phyloP scores from a whole-genome alignment of 1,139 yeast genomes.

The Scheffersomyces titani region DNA sequence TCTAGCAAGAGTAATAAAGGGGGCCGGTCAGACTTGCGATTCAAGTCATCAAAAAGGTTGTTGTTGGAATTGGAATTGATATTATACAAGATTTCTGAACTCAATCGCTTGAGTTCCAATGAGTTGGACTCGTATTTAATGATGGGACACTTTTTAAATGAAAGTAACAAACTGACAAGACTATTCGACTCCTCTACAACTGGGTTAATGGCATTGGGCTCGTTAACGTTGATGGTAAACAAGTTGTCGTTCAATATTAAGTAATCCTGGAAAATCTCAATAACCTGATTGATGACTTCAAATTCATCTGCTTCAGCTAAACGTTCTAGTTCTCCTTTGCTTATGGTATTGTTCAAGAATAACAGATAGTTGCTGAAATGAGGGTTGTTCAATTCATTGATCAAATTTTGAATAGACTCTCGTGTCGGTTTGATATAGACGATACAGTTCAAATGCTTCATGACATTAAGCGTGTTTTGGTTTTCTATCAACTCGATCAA shows the following conservation, averaged over 20 bases:
- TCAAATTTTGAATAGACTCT: slow-evolving; percentile 59
- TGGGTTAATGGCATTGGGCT: slow-evolving; percentile 5
- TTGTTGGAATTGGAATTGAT: slow-evolving; percentile 57
- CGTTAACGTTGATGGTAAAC: slow-evolving; percentile 42
- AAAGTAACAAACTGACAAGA: slow-evolving; percentile 64
- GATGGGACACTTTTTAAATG: slow-evolving; percentile 75
- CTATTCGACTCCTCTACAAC: slow-evolving; percentile 54
- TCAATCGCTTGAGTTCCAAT: slow-evolving; percentile 61
- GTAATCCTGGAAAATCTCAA: slow-evolving; percentile 85
- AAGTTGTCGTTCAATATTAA: slow-evolving; percentile 70
- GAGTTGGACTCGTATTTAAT: slow-evolving; percentile 76
- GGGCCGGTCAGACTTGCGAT: slow-evolving; percentile 57
- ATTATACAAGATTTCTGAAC: slow-evolving; percentile 65
- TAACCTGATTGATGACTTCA: slow-evolving; percentile 73
- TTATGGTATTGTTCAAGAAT: slow-evolving; percentile 72
- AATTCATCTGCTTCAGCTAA: slow-evolving; percentile 89
- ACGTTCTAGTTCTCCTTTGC: slow-evolving; percentile 76
- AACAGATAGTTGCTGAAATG: slow-evolving; percentile 77
- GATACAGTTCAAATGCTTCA: slow-evolving; percentile 84
- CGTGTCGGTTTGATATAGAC: slow-evolving; percentile 76
- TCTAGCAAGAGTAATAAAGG: slow-evolving; percentile 81
- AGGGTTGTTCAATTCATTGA: slow-evolving; percentile 72
- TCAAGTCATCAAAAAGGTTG: slow-evolving; percentile 69
- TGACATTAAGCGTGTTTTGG: slow-evolving; percentile 57
- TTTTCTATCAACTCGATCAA: slow-evolving; percentile 73